phyloP scores from a whole-genome alignment of 176 grass and related monocot genomes.

The Echinochloa phyllopogon region DNA sequence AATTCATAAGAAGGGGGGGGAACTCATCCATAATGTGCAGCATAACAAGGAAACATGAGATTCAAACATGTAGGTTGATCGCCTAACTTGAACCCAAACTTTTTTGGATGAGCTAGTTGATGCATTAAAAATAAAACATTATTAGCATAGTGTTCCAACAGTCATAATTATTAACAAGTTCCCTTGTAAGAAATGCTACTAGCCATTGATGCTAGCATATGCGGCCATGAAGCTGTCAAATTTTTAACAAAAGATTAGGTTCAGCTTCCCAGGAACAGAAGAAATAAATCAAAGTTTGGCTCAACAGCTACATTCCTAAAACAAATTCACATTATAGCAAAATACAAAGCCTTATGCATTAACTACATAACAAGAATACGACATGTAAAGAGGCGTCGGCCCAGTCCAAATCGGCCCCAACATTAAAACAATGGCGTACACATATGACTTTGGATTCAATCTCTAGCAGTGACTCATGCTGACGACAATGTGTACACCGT shows the following conservation, averaged over 20 bases:
- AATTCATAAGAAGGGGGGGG: neutral
- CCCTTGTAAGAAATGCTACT: neutral
- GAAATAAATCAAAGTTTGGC: neutral
- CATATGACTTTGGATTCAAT: neutral
- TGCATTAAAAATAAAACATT: conserved; percentile 3
- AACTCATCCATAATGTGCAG: conserved; percentile 20
- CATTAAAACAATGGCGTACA: neutral
- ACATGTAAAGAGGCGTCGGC: too few relatives aligned
- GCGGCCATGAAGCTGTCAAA: neutral
- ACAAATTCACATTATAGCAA: neutral
- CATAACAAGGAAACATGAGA: conserved; percentile 11
- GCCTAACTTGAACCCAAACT: conserved; percentile 13
- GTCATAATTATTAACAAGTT: conserved; percentile 8
- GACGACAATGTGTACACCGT: neutral
- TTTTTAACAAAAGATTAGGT: neutral
- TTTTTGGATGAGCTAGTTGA: neutral
- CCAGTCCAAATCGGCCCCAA: neutral
- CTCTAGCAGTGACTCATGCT: neutral
- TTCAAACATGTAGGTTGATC: conserved; percentile 1
- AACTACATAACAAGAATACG: neutral
- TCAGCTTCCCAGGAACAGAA: neutral
- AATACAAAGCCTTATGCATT: neutral
- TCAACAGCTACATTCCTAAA: conserved; percentile 5
- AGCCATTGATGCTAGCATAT: neutral
- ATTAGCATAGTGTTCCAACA: neutral